Conservation (phyloP, 2,329 filamentous ascomycete genomes). For the Alternaria sp. region DNA sequence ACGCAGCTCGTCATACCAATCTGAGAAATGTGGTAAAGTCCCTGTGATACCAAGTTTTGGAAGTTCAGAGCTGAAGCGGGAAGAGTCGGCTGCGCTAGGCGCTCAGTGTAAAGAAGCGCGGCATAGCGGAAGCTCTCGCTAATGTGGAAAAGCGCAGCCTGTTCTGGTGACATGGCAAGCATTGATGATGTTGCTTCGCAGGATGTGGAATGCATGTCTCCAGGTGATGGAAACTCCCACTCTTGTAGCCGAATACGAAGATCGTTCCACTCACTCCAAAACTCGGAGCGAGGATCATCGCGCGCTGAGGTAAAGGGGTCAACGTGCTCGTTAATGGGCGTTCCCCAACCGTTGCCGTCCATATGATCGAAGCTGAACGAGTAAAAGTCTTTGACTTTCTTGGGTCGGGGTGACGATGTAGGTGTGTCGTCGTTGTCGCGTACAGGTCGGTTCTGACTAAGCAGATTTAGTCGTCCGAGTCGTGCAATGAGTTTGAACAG, state of each 20-base stretch:
- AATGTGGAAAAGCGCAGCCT: conserved; percentile 80
- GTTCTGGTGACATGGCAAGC: conserved; percentile 57
- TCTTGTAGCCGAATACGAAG: conserved; percentile 78
- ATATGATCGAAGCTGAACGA: conserved; percentile 66
- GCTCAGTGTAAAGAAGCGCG: conserved; percentile 88
- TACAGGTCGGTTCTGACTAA: conserved; percentile 73
- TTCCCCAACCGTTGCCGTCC: conserved; percentile 73
- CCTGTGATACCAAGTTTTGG: conserved; percentile 82
- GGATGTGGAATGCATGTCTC: conserved; percentile 36
- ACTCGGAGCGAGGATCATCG: conserved; percentile 67
- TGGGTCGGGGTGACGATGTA: conserved; percentile 44
- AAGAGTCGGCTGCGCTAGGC: conserved; percentile 78
- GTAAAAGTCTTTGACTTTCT: conserved; percentile 59
- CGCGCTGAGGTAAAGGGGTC: conserved; percentile 54
- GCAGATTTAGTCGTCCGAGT: conserved; percentile 82
- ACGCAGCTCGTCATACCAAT: conserved; percentile 76
- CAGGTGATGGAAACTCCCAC: conserved; percentile 72
- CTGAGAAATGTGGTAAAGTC: conserved; percentile 82
- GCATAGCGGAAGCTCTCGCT: conserved; percentile 92
- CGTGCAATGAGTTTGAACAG: conserved; percentile 88
- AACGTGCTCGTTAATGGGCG: conserved; percentile 61
- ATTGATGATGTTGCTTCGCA: conserved; percentile 37
- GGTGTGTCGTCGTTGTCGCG: conserved; percentile 48
- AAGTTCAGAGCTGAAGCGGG: conserved; percentile 80
- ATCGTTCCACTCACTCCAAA: conserved; percentile 88